Percentiles rank a stretch among this genome's conserved stretches.
Conservation (phyloP, 2,329 filamentous ascomycete species). For the Orbilia brochopaga region DNA sequence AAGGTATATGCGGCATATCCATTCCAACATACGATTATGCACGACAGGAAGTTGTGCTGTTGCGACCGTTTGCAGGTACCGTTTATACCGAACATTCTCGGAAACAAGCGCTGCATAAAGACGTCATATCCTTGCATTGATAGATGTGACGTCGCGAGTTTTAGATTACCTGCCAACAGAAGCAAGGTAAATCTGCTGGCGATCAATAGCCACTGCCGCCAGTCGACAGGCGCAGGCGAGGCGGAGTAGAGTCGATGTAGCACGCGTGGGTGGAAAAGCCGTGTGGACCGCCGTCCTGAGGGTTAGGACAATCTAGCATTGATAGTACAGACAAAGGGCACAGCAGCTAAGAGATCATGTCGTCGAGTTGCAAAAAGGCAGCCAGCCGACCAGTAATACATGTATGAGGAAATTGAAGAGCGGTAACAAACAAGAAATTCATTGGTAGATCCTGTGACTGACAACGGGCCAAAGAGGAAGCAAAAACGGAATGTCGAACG, state of each 20-base stretch:
- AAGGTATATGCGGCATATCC: no score
- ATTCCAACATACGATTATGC: not conserved
- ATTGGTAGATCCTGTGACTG: slow-evolving; percentile 27
- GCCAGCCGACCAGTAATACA: slow-evolving; percentile 34
- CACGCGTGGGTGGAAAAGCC: not conserved
- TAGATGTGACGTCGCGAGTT: not conserved
- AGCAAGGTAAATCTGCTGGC: no score
- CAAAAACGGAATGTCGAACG: slow-evolving; percentile 10
- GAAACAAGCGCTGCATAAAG: not conserved
- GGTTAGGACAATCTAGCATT: slow-evolving; percentile 38
- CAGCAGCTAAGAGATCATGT: slow-evolving; percentile 32
- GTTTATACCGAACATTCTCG: not conserved
- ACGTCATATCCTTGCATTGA: not conserved
- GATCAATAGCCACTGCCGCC: no score
- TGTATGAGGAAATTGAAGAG: slow-evolving; percentile 18
- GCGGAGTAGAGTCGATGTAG: not conserved
- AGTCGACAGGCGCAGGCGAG: not conserved
- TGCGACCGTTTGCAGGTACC: not conserved
- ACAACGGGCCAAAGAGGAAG: slow-evolving; percentile 9
- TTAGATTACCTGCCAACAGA: no score
- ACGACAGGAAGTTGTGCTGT: not conserved
- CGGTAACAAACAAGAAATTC: slow-evolving; percentile 1
- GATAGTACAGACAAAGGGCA: slow-evolving; percentile 33
- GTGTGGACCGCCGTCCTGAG: slow-evolving; percentile 19
- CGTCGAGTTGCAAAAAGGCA: slow-evolving; percentile 13